Conservation (phyloP, 192 early-diverging fungal species). For the Paraglomus brasilianum region DNA sequence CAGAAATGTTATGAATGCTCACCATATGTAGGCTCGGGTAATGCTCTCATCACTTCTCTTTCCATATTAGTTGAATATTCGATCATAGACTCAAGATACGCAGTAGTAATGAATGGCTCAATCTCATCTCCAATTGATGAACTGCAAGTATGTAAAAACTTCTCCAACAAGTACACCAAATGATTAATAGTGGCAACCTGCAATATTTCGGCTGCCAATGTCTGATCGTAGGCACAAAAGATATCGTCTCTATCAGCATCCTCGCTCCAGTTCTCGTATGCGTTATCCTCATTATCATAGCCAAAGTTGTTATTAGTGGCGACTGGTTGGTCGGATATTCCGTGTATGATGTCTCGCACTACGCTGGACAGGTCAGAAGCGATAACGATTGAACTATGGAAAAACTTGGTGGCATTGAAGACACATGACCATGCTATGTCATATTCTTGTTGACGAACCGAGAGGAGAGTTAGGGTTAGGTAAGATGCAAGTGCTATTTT, state of each 20-base stretch:
- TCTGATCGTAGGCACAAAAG: constrained; percentile 30
- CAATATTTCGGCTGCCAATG: constrained; percentile 31
- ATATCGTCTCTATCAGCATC: constrained; percentile 30
- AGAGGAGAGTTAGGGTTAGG: constrained; percentile 31
- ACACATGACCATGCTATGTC: constrained; percentile 39
- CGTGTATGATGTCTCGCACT: not conserved
- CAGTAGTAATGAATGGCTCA: constrained; percentile 8
- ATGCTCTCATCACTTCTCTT: not conserved
- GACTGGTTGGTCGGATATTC: not conserved
- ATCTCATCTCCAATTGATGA: not conserved
- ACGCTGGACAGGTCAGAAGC: not conserved
- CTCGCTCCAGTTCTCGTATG: not conserved
- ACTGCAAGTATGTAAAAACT: constrained; percentile 30
- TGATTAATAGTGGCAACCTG: constrained; percentile 40
- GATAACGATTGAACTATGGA: not conserved
- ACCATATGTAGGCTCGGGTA: not conserved
- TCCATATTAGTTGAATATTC: not conserved
- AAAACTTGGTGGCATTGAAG: constrained; percentile 8
- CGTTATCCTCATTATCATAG: not conserved
- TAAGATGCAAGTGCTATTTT: constrained; percentile 36
- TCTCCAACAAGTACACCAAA: constrained; percentile 33
- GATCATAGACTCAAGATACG: constrained; percentile 7
- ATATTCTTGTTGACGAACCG: constrained; percentile 35
- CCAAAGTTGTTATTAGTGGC: not conserved
- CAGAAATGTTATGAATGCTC: not conserved